A percentile compares a stretch with the other conserved stretches of the same genome.
Conservation (phyloP, 805 yeast genomes). For the Saturnispora zaruensis region DNA sequence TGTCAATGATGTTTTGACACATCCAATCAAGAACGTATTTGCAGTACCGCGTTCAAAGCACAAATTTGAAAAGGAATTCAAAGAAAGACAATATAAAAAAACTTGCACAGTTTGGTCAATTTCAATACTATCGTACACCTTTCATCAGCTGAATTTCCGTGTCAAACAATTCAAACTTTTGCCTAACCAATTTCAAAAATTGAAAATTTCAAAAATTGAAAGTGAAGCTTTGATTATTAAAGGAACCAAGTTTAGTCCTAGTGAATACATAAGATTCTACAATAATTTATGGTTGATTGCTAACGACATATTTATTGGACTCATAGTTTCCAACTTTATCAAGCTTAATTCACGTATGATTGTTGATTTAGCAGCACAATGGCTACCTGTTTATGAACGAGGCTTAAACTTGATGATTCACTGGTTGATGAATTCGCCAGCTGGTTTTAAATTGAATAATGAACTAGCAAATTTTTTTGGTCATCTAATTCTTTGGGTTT, state of each 20-base stretch:
- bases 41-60: background rate
- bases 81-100: background rate
- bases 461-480: constrained; percentile 83
- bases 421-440: constrained; percentile 86
- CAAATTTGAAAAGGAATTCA: background rate
- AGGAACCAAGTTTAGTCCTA: constrained; percentile 32
- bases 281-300: constrained; percentile 82
- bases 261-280: constrained; percentile 69
- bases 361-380: constrained; percentile 1
- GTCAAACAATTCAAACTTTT: constrained; percentile 67
- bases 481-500: constrained; percentile 77
- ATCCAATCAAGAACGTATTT: constrained; percentile 12
- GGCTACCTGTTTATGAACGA: constrained; percentile 29
- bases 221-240: constrained; percentile 33
- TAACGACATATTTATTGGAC: constrained; percentile 75
- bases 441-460: constrained; percentile 84
- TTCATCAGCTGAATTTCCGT: constrained; percentile 73
- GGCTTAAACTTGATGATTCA: constrained; percentile 35
- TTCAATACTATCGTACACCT: constrained; percentile 28
- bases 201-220: constrained; percentile 31
- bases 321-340: constrained; percentile 43
- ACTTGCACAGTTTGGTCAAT: constrained; percentile 6
- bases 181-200: constrained; percentile 67
- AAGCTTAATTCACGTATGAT: constrained; percentile 15
- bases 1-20: constrained; percentile 11